phyloP scores from a whole-genome alignment of 148 eudicot genomes.

The Chenopodium formosanum region DNA sequence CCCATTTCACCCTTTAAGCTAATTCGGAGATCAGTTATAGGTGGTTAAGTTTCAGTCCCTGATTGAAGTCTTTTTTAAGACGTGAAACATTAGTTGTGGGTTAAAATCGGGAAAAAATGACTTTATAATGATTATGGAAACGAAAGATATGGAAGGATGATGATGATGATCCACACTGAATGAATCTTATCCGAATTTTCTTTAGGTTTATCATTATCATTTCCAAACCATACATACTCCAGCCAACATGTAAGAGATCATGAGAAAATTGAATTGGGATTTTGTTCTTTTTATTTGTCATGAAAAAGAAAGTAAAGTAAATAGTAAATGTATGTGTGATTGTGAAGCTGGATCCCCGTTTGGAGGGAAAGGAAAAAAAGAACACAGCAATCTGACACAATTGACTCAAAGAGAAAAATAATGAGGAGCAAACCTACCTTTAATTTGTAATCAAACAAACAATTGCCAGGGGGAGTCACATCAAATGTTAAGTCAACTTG shows the following conservation, averaged over 20 bases:
- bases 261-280: neutral
- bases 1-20: too few species aligned
- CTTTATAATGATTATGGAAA: neutral
- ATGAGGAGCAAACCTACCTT: constrained; percentile 2
- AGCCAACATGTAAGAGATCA: neutral
- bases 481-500: constrained; percentile 28
- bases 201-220: neutral
- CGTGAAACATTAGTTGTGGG: too few species aligned
- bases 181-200: neutral
- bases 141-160: neutral
- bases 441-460: neutral
- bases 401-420: neutral
- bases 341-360: constrained; percentile 10
- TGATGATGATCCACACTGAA: neutral
- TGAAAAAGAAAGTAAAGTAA: neutral
- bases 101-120: neutral
- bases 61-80: too few species aligned
- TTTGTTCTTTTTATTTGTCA: neutral
- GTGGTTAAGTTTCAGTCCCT: too few species aligned
- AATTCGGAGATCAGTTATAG: too few species aligned
- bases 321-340: neutral
- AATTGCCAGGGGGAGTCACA: constrained; percentile 10
- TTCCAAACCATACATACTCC: neutral
- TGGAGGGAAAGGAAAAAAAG: neutral
- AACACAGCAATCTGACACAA: neutral